These are phyloP conservation scores for Microbotryomycetes sp. DNA, from an alignment of 1,284 basidiomycete species.

Conservation along the genomic window DNA sequence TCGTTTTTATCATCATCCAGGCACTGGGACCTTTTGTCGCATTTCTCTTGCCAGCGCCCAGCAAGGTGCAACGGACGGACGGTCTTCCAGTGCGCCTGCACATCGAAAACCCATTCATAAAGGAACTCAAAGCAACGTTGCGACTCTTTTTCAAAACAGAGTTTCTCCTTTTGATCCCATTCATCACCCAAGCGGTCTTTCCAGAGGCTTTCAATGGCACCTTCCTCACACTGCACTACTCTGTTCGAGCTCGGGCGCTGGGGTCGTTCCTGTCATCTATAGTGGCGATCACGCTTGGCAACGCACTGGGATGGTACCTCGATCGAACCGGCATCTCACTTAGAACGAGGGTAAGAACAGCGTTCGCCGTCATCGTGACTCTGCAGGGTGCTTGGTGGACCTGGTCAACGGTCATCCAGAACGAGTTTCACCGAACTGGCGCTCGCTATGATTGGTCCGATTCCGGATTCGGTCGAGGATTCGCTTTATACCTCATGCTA, in stretches of 20 bases:
- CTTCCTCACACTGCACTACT: slow-evolving; percentile 17
- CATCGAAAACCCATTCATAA: slow-evolving; percentile 25
- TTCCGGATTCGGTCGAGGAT: slow-evolving; percentile 8
- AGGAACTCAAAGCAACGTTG: slow-evolving; percentile 34
- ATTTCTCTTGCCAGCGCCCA: slow-evolving; percentile 19
- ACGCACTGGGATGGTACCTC: slow-evolving; percentile 9
- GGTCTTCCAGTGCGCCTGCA: slow-evolving; percentile 20
- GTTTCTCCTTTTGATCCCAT: slow-evolving; percentile 34
- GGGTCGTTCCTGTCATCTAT: slow-evolving; percentile 20
- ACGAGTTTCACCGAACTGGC: neutral
- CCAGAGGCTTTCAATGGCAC: slow-evolving; percentile 17
- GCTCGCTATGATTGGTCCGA: slow-evolving; percentile 13
- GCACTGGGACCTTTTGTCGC: slow-evolving; percentile 16
- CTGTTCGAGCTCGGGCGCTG: slow-evolving; percentile 18
- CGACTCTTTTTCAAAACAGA: slow-evolving; percentile 29
- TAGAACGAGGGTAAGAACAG: slow-evolving; percentile 3
- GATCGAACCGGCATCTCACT: slow-evolving; percentile 2
- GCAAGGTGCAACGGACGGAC: slow-evolving; percentile 21
- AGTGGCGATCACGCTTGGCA: slow-evolving; percentile 16
- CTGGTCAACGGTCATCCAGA: slow-evolving; percentile 14
- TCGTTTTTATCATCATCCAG: slow-evolving; percentile 43
- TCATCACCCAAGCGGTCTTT: slow-evolving; percentile 25
- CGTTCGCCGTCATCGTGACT: neutral
- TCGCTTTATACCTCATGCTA: slow-evolving; percentile 3
- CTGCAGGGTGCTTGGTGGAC: slow-evolving; percentile 19